Conservation (phyloP, 371 early-diverging fungal genomes). For the Syncephalastrum contaminatum region DNA sequence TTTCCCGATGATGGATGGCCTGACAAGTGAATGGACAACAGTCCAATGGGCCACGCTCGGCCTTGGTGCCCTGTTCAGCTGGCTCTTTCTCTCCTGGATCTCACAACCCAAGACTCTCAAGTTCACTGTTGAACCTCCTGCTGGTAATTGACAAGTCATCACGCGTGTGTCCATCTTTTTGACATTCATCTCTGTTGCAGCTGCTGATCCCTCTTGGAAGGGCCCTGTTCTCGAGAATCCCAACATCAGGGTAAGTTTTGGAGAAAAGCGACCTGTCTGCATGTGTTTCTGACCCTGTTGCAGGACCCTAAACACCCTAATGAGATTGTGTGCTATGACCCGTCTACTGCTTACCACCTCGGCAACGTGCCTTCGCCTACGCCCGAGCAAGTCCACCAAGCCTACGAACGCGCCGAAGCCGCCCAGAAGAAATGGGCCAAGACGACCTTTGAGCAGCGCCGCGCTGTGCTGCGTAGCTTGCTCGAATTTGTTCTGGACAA, state of each 20-base stretch:
- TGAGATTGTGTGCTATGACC: slow-evolving; percentile 82
- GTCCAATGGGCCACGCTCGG: slow-evolving; percentile 25
- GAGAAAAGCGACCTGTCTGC: slow-evolving; percentile 2
- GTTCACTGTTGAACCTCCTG: slow-evolving; percentile 37
- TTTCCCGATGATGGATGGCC: too few species aligned
- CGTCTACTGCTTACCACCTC: slow-evolving; percentile 80
- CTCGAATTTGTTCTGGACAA: slow-evolving; percentile 73
- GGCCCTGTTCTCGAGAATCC: slow-evolving; percentile 55
- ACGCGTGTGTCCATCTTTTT: neutral
- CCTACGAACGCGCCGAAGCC: slow-evolving; percentile 54
- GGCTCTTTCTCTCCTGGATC: slow-evolving; percentile 27
- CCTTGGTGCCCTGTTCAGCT: slow-evolving; percentile 33
- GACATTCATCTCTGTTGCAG: slow-evolving; percentile 10
- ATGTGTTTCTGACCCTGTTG: slow-evolving; percentile 7
- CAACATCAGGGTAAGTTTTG: slow-evolving; percentile 47
- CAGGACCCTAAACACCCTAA: slow-evolving; percentile 55
- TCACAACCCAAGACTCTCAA: slow-evolving; percentile 31
- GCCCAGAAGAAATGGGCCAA: slow-evolving; percentile 75
- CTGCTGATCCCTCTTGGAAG: slow-evolving; percentile 53
- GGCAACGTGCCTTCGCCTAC: slow-evolving; percentile 64
- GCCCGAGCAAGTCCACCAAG: slow-evolving; percentile 54
- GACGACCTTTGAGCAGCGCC: slow-evolving; percentile 76
- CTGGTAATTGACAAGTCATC: slow-evolving; percentile 23
- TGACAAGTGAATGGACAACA: slow-evolving; percentile 9
- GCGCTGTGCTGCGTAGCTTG: slow-evolving; percentile 71